phyloP scores from a whole-genome alignment of 2,329 filamentous ascomycete species.

The Aureobasidium subglaciale region DNA sequence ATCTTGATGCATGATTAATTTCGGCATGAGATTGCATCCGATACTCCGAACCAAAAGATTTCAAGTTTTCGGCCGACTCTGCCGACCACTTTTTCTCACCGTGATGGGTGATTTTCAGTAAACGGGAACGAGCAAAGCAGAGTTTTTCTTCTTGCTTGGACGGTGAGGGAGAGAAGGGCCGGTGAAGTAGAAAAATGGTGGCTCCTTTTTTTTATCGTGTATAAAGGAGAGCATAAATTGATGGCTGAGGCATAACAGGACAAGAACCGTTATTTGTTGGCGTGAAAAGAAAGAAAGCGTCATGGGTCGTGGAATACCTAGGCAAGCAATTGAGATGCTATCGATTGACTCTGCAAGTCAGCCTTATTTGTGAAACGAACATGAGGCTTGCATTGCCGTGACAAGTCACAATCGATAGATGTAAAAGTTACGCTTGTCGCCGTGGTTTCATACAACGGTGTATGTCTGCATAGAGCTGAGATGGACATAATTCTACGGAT shows the following conservation, averaged over 20 bases:
- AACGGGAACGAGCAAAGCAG: neutral
- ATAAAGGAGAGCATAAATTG: neutral
- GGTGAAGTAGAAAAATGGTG: neutral
- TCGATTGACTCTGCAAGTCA: neutral
- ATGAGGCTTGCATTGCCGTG: neutral
- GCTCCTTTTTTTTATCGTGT: neutral
- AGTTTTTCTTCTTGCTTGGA: neutral
- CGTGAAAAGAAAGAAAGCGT: neutral
- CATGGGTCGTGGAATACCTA: neutral
- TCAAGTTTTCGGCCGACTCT: neutral
- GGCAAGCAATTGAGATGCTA: neutral
- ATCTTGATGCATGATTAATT: neutral
- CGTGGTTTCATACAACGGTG: neutral
- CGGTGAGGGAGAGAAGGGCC: neutral
- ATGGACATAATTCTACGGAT: neutral
- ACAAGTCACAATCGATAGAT: neutral
- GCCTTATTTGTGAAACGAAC: conserved; percentile 5
- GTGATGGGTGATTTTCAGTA: neutral
- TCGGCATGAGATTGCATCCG: neutral
- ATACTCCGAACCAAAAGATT: neutral
- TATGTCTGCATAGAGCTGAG: neutral
- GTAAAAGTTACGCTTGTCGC: neutral
- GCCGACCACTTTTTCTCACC: neutral
- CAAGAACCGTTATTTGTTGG: too few species aligned
- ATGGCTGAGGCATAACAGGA: too few species aligned